Conservation (phyloP, 768 basidiomycete species). For the Rhodotorula taiwanensis region DNA sequence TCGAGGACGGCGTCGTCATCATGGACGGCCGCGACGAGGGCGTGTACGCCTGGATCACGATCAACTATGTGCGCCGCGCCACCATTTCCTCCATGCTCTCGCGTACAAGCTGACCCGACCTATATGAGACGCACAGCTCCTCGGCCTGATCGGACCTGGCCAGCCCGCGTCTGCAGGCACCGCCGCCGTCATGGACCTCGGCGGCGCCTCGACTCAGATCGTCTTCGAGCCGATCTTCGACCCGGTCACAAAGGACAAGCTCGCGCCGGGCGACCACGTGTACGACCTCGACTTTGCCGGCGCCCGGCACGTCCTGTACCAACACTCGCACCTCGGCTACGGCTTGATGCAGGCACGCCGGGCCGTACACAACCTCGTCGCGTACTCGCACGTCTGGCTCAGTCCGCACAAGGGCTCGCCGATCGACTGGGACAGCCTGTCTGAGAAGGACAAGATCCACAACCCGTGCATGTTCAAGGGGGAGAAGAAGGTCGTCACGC, state of each 20-base stretch:
- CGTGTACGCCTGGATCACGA: constrained; percentile 98
- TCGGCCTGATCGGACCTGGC: constrained; percentile 62
- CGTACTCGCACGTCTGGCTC: constrained; percentile 63
- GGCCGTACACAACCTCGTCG: constrained; percentile 79
- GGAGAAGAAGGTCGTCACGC: constrained; percentile 57
- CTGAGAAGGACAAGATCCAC: constrained; percentile 48
- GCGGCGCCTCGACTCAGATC: constrained; percentile 95
- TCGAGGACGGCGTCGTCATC: constrained; percentile 65
- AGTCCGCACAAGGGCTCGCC: constrained; percentile 27
- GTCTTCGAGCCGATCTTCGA: constrained; percentile 77
- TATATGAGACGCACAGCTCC: constrained; percentile 46
- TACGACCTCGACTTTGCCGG: constrained; percentile 74
- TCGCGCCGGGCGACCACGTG: constrained; percentile 83
- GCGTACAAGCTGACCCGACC: not conserved
- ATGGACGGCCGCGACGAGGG: constrained; percentile 95
- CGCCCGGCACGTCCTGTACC: constrained; percentile 68
- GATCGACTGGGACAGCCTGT: constrained; percentile 45
- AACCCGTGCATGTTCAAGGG: constrained; percentile 78
- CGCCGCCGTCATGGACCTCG: constrained; percentile 89
- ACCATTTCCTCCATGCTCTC: not conserved
- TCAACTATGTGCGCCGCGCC: constrained; percentile 58
- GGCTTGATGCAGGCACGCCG: constrained; percentile 81
- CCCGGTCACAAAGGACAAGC: constrained; percentile 47
- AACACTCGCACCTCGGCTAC: constrained; percentile 96
- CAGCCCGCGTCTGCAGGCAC: constrained; percentile 52